These are phyloP conservation scores for Boletus huronensis DNA, from an alignment of 768 basidiomycete species.

Conservation along the genomic window DNA sequence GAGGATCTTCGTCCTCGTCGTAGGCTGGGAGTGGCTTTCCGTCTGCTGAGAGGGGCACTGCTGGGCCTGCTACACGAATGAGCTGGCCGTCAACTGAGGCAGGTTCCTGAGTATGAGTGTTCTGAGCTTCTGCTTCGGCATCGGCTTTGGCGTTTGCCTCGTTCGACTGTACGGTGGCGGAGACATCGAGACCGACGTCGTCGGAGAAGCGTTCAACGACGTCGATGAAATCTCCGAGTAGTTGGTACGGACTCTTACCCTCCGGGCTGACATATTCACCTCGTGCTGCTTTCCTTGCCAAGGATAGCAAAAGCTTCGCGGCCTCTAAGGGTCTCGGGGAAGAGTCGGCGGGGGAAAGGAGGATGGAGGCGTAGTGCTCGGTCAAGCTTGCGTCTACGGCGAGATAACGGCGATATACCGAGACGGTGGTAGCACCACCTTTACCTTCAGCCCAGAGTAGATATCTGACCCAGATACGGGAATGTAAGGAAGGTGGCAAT, in stretches of 20 bases:
- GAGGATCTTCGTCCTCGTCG: conserved; percentile 82
- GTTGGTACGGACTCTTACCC: conserved; percentile 92
- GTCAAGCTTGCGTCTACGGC: conserved; percentile 76
- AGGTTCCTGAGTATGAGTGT: conserved; percentile 32
- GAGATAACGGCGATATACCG: conserved; percentile 88
- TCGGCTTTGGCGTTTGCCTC: conserved; percentile 46
- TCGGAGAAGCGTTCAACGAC: conserved; percentile 88
- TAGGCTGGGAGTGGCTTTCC: conserved; percentile 52
- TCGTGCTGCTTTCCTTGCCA: conserved; percentile 79
- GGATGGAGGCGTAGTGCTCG: conserved; percentile 68
- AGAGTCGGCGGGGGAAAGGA: conserved; percentile 58
- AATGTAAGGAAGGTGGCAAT: conserved; percentile 88
- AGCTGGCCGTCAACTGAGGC: conserved; percentile 58
- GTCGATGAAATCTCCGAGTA: conserved; percentile 89
- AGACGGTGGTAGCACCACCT: conserved; percentile 74
- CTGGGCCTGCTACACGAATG: conserved; percentile 67
- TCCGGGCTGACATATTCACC: conserved; percentile 86
- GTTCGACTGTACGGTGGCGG: conserved; percentile 64
- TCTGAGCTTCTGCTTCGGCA: conserved; percentile 39
- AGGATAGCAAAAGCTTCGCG: conserved; percentile 80
- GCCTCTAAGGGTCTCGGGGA: conserved; percentile 84
- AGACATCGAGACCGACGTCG: conserved; percentile 84
- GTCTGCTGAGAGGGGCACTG: conserved; percentile 49
- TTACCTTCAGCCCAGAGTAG: conserved; percentile 85
- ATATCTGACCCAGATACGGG: conserved; percentile 89